Evolutionary conservation across 441 rosid species (phyloP), one percentile per base, ranked within the genome.

Genomic region (Gossypium davidsonii): DNA sequence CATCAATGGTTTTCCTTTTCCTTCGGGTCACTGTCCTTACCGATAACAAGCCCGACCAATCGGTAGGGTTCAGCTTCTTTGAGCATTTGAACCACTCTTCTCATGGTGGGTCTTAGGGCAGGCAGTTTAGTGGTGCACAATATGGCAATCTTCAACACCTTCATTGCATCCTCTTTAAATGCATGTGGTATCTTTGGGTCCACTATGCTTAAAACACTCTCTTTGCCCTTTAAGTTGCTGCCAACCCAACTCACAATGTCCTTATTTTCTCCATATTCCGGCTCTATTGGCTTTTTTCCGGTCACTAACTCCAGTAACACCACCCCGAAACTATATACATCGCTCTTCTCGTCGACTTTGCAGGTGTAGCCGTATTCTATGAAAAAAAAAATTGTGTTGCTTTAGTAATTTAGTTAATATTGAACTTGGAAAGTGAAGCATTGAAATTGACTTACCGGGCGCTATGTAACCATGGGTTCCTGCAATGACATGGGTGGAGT

Each of bases 401-500:
- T 31, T 31, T 31, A 31, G 34, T 31, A 31, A 31, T 31, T 31
- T 31, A 31, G 34, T 31, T 31, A 31, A 31, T 31, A 31, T 31
- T 31, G 6, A 31, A 31, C 34, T 11, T 58, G 26, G 53, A 55
- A 15, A 23, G 2, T 3, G 4, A 76, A 9, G 6, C 37, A 49
- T 14, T 25, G 6, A 20, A 44, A 70, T 18, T 46, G 2, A 48
- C 79, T 80, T 87, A 92, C 99, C 98, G 62, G 98, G 99, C 79
- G 99, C 99, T 53, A 94, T 92, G 83, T 94, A 94, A n/a, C 98
- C 98, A n/a, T 74, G 88, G 21, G 98, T 94, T 76, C 99, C 99
- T 0, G 97, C 94, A 53, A 94, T 87, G 10, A 90, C 90, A 37
- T 75, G 87, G 20, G 94, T 90, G 12, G 96, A 81, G 49, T 88